Evolutionary conservation across 2,329 filamentous ascomycete genomes (phyloP).

Genomic region (Arthroderma sp.): DNA sequence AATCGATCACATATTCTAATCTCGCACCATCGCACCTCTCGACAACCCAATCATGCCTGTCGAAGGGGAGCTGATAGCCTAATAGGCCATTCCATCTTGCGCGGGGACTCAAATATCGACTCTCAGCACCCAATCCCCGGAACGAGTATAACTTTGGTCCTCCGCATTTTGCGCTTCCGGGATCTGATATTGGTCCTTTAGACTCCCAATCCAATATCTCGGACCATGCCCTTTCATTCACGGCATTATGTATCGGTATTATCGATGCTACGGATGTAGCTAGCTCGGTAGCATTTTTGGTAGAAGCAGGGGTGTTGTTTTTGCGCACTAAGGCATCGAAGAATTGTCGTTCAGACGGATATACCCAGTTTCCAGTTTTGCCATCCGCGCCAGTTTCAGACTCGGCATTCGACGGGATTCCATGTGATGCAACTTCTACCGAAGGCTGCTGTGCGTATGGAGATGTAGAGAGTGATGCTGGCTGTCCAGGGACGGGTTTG

Average conservation of each 20-base stretch:
- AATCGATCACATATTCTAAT: slow-evolving; percentile 95
- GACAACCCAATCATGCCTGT: slow-evolving; percentile 94
- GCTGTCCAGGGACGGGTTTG: slow-evolving; percentile 13
- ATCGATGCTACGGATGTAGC: slow-evolving; percentile 76
- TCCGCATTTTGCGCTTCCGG: slow-evolving; percentile 53
- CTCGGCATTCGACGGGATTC: slow-evolving; percentile 58
- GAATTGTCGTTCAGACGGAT: slow-evolving; percentile 94
- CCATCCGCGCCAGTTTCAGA: slow-evolving; percentile 60
- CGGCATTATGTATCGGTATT: slow-evolving; percentile 94
- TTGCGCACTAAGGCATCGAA: slow-evolving; percentile 95
- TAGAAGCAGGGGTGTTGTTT: slow-evolving; percentile 55
- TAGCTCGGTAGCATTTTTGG: slow-evolving; percentile 30
- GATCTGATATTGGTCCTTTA: slow-evolving; percentile 45
- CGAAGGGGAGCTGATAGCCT: slow-evolving; percentile 86
- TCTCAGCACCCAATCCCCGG: slow-evolving; percentile 48
- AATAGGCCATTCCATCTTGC: slow-evolving; percentile 71
- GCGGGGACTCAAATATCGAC: slow-evolving; percentile 58
- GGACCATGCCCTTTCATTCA: slow-evolving; percentile 91
- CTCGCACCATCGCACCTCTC: slow-evolving; percentile 66
- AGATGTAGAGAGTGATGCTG: slow-evolving; percentile 19
- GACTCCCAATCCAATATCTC: slow-evolving; percentile 86
- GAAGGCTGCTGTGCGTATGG: slow-evolving; percentile 20
- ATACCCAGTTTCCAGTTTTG: slow-evolving; percentile 80
- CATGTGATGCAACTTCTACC: slow-evolving; percentile 22
- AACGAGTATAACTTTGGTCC: slow-evolving; percentile 79